phyloP scores from a whole-genome alignment of 805 yeast species.

The Metschnikowia koreensis region DNA sequence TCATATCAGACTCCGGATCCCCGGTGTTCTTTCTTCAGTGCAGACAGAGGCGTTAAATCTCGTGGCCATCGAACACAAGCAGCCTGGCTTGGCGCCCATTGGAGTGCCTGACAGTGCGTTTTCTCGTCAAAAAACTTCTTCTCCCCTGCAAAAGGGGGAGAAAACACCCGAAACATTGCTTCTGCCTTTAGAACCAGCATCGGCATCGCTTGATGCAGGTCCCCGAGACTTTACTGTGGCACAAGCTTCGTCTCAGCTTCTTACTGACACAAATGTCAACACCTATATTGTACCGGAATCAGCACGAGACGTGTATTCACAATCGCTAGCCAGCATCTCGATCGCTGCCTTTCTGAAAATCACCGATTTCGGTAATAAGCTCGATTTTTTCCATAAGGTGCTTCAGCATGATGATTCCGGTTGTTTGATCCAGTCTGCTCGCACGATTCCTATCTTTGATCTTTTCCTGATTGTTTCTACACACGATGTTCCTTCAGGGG shows the following conservation, averaged over 20 bases:
- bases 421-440: constrained; percentile 29
- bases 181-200: constrained; percentile 10
- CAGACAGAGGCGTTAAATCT: constrained; percentile 36
- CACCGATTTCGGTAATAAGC: constrained; percentile 38
- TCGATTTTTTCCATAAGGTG: constrained; percentile 46
- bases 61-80: constrained; percentile 27
- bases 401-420: constrained; percentile 41
- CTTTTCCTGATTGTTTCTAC: constrained; percentile 20
- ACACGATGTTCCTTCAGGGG: neutral
- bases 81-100: constrained; percentile 34
- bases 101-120: constrained; percentile 35
- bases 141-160: constrained; percentile 1
- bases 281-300: constrained; percentile 36
- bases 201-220: constrained; percentile 4
- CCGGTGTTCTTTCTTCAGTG: constrained; percentile 45
- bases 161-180: constrained; percentile 9
- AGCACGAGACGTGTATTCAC: constrained; percentile 31
- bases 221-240: constrained; percentile 26
- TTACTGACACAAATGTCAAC: constrained; percentile 33
- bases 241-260: constrained; percentile 34
- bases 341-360: constrained; percentile 40
- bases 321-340: constrained; percentile 28
- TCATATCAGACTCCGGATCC: constrained; percentile 51
- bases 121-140: constrained; percentile 23
- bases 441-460: constrained; percentile 36